phyloP scores from a whole-genome alignment of 352 stramenopile genomes.

The Phytophthora pini region DNA sequence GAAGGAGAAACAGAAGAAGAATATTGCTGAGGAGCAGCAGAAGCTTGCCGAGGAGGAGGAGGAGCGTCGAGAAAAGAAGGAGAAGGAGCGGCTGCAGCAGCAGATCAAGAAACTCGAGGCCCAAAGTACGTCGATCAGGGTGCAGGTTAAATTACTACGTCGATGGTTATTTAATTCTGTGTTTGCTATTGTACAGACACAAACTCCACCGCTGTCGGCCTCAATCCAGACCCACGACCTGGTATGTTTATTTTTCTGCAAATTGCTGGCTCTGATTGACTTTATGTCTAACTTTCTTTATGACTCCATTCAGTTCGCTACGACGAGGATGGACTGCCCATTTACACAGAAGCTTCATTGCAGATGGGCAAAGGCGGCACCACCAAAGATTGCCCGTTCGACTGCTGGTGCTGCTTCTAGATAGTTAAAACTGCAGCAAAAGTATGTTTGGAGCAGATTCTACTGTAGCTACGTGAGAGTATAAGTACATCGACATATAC shows the following conservation, averaged over 20 bases:
- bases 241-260: conserved; percentile 40
- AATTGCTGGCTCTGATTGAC: background rate
- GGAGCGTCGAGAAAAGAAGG: conserved; percentile 51
- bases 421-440: background rate
- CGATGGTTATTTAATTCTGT: background rate
- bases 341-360: conserved; percentile 87
- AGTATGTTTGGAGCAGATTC: too few relatives aligned
- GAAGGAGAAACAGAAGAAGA: conserved; percentile 76
- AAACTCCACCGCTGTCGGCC: conserved; percentile 67
- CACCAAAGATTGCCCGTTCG: conserved; percentile 89
- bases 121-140: conserved; percentile 60
- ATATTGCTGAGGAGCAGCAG: conserved; percentile 60
- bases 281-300: conserved; percentile 8
- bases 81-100: conserved; percentile 70
- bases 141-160: background rate
- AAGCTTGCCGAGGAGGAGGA: conserved; percentile 55
- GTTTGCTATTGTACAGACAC: conserved; percentile 55
- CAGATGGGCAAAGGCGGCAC: conserved; percentile 85
- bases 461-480: too few relatives aligned
- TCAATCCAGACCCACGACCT: conserved; percentile 78
- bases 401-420: conserved; percentile 93
- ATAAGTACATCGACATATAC: too few relatives aligned
- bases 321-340: conserved; percentile 85
- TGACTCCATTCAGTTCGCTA: conserved; percentile 65
- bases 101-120: conserved; percentile 86